Base-by-base conservation (phyloP, 805 yeast species). In the Candida pseudoglaebosa region DNA sequence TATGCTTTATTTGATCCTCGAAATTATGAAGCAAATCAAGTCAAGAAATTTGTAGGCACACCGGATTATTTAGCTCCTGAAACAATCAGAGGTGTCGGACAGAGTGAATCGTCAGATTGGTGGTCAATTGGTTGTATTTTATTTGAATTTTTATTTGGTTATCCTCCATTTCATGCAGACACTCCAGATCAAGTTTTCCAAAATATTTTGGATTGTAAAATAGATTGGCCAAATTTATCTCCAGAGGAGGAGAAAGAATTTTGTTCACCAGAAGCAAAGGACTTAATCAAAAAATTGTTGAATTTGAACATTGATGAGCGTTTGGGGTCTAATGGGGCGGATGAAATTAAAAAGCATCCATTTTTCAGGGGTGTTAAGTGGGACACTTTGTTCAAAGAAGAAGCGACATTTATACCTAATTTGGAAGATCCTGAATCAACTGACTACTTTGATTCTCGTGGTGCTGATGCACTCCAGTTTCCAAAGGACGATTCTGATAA, bases 21-120 rank as follows among this genome's bases (percentile, higher is more conserved):
- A 17, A 75, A 73, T 40, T 70, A 73, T 1, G 43, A 48, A 17
- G 47, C 46, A 24, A 38, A 41, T 28, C 77, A 75, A 37, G 66
- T 71, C 18, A 76, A 80, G 49, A 76, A 74, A 44, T 90, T 91
- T 52, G 95, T 89, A 22, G 99, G 99, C 0, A 93, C 99, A 0
- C 99, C 99, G 0, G 99, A 93, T 57, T 93, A 93, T 59, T 73
- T 95, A 28, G 95, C 99, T 0, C 99, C 99, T 0, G 99, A 93
- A 56, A 90, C 96, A 0, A 88, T 93, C 44, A 69, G 75, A 30
- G 98, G 97, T 28, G 70, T 73, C 1, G 83, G 85, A 0, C 96
- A 91, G 56, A 85, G 81, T 44, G 89, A 80, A 46, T 76, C 81
- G 45, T 80, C 91, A n/a, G 97, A 90, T 64, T 90, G 99, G 99